Conservation (phyloP, 83 land plant genomes). For the Thuja plicata region DNA sequence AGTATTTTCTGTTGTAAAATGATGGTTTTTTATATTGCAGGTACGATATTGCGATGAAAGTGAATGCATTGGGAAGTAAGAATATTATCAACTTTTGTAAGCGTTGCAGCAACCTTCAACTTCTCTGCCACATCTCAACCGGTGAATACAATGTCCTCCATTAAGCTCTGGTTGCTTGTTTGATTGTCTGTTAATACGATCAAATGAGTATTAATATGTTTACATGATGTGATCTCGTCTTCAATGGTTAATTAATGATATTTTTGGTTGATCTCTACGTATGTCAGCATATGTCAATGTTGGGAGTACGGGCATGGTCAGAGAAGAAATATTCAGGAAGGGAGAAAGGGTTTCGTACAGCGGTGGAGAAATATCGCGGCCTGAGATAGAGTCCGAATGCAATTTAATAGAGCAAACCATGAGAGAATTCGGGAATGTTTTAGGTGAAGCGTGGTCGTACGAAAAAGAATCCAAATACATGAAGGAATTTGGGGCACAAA, state of each 20-base stretch:
- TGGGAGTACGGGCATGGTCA: too few relatives aligned
- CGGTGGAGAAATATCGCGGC: too few relatives aligned
- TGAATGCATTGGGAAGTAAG: constrained; percentile 40
- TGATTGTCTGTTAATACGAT: not conserved
- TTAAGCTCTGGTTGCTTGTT: too few relatives aligned
- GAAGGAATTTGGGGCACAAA: constrained; percentile 38
- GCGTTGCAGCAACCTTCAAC: constrained; percentile 32
- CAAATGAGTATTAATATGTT: not conserved
- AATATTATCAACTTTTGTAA: constrained; percentile 32
- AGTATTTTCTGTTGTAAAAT: too few relatives aligned
- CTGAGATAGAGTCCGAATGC: too few relatives aligned
- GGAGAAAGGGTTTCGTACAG: too few relatives aligned
- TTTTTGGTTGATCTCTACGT: too few relatives aligned
- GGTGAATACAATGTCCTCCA: constrained; percentile 11
- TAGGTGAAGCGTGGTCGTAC: not conserved
- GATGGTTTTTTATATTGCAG: constrained; percentile 2
- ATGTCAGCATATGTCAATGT: too few relatives aligned
- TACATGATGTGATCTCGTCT: not conserved
- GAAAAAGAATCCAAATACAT: constrained; percentile 7
- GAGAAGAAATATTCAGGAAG: too few relatives aligned
- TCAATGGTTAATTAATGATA: too few relatives aligned
- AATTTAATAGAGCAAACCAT: too few relatives aligned
- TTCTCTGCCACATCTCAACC: constrained; percentile 39
- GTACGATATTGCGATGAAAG: constrained; percentile 41
- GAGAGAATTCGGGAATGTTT: not conserved